Percentiles rank a stretch among this genome's conserved stretches.
Evolutionary conservation across 805 yeast genomes (phyloP).

Genomic region (Pichia ethanolica): DNA sequence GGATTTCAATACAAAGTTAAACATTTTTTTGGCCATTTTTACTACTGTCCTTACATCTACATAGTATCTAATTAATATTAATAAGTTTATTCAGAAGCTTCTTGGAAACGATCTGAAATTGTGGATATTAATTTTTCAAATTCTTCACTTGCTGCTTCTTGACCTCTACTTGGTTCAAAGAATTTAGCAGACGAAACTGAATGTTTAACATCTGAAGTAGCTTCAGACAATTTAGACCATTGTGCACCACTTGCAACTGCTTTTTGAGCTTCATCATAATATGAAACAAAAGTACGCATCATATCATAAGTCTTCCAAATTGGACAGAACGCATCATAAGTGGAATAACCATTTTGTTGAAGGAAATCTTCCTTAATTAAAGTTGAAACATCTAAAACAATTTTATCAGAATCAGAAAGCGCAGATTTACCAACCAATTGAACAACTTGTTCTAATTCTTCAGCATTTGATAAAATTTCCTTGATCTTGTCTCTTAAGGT

Average conservation of each 20-base stretch:
- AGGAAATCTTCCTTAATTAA: conserved; percentile 96
- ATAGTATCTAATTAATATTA: not conserved
- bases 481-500: conserved; percentile 81
- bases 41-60: not conserved
- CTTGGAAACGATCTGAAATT: conserved; percentile 89
- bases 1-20: conserved; percentile 5
- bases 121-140: conserved; percentile 67
- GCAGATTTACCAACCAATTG: conserved; percentile 99
- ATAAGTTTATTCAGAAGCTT: conserved; percentile 69
- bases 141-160: conserved; percentile 65
- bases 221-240: conserved; percentile 89
- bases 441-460: conserved; percentile 97
- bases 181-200: conserved; percentile 91
- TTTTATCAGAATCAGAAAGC: conserved; percentile 91
- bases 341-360: conserved; percentile 98
- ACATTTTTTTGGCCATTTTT: not conserved
- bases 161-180: conserved; percentile 91
- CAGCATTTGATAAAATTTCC: conserved; percentile 94
- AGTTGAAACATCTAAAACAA: conserved; percentile 85
- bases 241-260: conserved; percentile 89
- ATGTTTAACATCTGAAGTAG: conserved; percentile 87
- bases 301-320: conserved; percentile 97
- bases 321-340: conserved; percentile 98
- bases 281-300: conserved; percentile 92
- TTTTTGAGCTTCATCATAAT: conserved; percentile 96